Conservation (phyloP, 1,284 basidiomycete species). For the Sanguinoderma infundibulare region DNA sequence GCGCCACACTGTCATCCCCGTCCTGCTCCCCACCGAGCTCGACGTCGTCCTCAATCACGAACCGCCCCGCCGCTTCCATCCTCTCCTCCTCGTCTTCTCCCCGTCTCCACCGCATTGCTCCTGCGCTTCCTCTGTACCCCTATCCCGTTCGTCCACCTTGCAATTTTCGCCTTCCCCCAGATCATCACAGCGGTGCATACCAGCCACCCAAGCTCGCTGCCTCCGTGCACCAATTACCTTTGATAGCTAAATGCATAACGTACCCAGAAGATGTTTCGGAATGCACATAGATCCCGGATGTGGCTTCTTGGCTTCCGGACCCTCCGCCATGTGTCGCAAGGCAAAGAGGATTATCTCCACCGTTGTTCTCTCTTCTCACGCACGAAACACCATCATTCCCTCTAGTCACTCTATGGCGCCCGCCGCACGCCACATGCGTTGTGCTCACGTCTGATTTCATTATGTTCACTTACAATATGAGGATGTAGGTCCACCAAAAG, state of each 20-base stretch:
- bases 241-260: constrained; percentile 30
- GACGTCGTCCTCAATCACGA: neutral
- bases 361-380: constrained; percentile 23
- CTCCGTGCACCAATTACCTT: constrained; percentile 20
- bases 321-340: constrained; percentile 9
- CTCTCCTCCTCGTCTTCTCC: neutral
- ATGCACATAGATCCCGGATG: constrained; percentile 22
- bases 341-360: constrained; percentile 27
- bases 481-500: constrained; percentile 26
- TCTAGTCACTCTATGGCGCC: constrained; percentile 12
- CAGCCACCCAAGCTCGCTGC: constrained; percentile 14
- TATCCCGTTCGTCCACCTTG: neutral
- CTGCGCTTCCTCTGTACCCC: neutral
- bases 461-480: constrained; percentile 27
- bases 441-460: constrained; percentile 28
- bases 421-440: constrained; percentile 23
- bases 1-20: constrained; percentile 9
- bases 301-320: constrained; percentile 14
- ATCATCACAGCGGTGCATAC: constrained; percentile 21
- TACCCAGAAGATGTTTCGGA: constrained; percentile 21
- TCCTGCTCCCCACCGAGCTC: neutral
- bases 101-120: neutral
- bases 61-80: neutral
- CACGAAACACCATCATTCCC: constrained; percentile 16
- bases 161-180: neutral